Evolutionary conservation across 2,329 filamentous ascomycete genomes (phyloP), one percentile per base, ranked within the genome.

Genomic region (Talaromyces sp.): DNA sequence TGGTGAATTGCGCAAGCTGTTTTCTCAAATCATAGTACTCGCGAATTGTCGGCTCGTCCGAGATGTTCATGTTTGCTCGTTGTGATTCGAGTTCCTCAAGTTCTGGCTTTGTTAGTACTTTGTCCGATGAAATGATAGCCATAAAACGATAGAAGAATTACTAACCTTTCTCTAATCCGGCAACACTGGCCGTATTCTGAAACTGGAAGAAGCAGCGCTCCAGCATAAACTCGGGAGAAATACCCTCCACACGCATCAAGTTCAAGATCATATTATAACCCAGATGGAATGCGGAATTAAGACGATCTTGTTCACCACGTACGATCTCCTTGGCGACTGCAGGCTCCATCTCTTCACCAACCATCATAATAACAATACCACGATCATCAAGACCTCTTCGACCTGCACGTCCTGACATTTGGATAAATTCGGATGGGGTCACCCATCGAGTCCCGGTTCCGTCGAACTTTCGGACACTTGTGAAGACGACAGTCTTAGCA

Each of bases 181-280:
- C 90, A 8, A 97, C 92, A 67, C 89, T 92, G 10, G 94, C 90
- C 1, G 91, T 91, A 70, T 96, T 98, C 75, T 99, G 95, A 78
- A 99, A 99, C 76, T 99, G 95, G 76, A 91, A 96, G 80, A 99
- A 99, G 73, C 95, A 99, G 68, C 90, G 87, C 79, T 98, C 93
- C n/a, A 99, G 82, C 95, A 99, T 99, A 72, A 91, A 98, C 70
- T 99, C 94, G 2, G 96, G 95, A 8, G 93, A 98, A 57, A 99
- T 96, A n/a, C 92, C 94, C 74, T 99, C 95, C n/a, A 99, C 94
- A 77, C 95, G 86, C 76, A 98, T 89, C 64, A 99, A 79, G 72
- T 99, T 99, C 62, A 99, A 83, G 72, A 99, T 91, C 95, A 99
- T 99, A 80, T 99, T 99, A 82, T 99, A 99, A 34, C 95, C 93